phyloP scores from a whole-genome alignment of 2,329 filamentous ascomycete genomes.

The Pseudopithomyces chartarum region DNA sequence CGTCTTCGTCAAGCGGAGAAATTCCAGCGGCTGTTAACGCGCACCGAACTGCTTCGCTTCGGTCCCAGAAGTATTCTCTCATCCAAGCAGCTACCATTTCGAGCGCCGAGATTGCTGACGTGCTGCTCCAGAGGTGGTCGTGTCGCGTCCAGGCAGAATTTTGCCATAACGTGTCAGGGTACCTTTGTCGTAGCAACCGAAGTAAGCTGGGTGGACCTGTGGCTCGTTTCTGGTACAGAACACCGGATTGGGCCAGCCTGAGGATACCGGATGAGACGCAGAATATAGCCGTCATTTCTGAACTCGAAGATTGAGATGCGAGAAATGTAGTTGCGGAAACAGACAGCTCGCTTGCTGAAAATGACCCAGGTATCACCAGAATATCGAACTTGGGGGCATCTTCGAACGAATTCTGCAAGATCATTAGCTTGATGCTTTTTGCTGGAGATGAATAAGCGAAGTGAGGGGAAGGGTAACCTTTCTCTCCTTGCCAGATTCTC shows the following conservation, averaged over 20 bases:
- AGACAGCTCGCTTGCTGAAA: slow-evolving; percentile 27
- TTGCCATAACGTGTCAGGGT: slow-evolving; percentile 37
- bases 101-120: slow-evolving; percentile 34
- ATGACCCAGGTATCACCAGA: slow-evolving; percentile 41
- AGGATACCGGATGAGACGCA: slow-evolving; percentile 40
- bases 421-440: slow-evolving; percentile 21
- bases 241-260: slow-evolving; percentile 31
- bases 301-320: slow-evolving; percentile 28
- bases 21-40: slow-evolving; percentile 36
- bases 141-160: slow-evolving; percentile 34
- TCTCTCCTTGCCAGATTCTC: slow-evolving; percentile 44
- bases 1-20: slow-evolving; percentile 30
- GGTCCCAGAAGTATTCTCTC: slow-evolving; percentile 46
- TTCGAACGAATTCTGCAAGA: slow-evolving; percentile 37
- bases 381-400: slow-evolving; percentile 43
- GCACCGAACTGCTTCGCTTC: slow-evolving; percentile 35
- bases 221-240: slow-evolving; percentile 32
- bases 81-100: slow-evolving; percentile 42
- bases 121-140: slow-evolving; percentile 41
- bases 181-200: slow-evolving; percentile 29
- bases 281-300: slow-evolving; percentile 33
- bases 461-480: slow-evolving; percentile 36
- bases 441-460: slow-evolving; percentile 1
- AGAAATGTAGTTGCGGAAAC: slow-evolving; percentile 32
- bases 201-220: slow-evolving; percentile 34